These are phyloP conservation scores for Mortierella sp. DNA, from an alignment of 371 early-diverging fungal species.

Conservation along the genomic window DNA sequence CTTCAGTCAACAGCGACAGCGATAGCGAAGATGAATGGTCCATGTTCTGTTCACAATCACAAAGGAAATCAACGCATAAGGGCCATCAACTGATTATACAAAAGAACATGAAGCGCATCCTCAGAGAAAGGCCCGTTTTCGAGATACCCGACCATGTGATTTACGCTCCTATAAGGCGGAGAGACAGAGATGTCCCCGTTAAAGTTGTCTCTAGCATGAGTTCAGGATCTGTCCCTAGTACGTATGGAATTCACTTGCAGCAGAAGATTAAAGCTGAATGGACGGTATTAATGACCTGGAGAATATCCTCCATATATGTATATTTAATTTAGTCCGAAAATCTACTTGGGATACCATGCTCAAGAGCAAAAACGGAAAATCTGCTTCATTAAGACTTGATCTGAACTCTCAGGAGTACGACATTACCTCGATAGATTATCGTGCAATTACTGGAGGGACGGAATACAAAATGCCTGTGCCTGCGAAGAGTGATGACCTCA, in stretches of 20 bases:
- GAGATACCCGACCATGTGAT: conserved; percentile 25
- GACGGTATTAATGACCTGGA: neutral
- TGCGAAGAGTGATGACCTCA: conserved; percentile 39
- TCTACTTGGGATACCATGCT: conserved; percentile 49
- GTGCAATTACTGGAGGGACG: conserved; percentile 13
- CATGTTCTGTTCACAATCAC: neutral
- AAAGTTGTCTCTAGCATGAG: conserved; percentile 2
- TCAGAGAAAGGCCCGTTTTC: conserved; percentile 31
- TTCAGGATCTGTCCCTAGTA: neutral
- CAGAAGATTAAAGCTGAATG: neutral
- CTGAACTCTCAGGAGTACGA: conserved; percentile 13
- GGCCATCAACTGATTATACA: conserved; percentile 21
- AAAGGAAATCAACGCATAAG: neutral
- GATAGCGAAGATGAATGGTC: conserved; percentile 39
- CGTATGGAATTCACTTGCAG: neutral
- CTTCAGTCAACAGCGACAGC: conserved; percentile 12
- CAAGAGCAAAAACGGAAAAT: neutral
- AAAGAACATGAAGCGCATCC: conserved; percentile 32
- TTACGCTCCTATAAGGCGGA: conserved; percentile 32
- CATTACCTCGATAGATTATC: conserved; percentile 34
- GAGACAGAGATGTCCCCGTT: conserved; percentile 35
- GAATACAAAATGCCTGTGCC: too few relatives aligned
- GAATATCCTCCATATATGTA: neutral
- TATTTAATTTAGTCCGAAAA: neutral
- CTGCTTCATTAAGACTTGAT: conserved; percentile 9